phyloP scores from a whole-genome alignment of 306 rosid species.

The Styphnolobium japonicum region DNA sequence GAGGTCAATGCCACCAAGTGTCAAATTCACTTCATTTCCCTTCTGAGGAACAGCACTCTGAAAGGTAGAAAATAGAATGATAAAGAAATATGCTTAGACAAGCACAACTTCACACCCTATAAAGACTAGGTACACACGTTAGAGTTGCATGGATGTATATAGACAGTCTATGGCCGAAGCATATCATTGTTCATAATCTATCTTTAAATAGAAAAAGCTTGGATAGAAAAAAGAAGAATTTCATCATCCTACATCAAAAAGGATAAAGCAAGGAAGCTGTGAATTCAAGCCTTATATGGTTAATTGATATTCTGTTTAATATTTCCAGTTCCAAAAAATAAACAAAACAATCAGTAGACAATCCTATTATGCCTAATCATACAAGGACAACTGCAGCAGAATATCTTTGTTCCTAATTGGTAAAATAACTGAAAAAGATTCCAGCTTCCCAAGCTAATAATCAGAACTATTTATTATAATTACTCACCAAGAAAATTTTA shows the following conservation, averaged over 20 bases:
- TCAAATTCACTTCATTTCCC: conserved; percentile 92
- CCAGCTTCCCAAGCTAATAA: too few species aligned
- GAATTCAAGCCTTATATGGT: not conserved
- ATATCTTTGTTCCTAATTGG: not conserved
- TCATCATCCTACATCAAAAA: not conserved
- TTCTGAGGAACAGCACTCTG: conserved; percentile 71
- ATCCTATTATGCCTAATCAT: not conserved
- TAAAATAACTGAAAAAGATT: conserved; percentile 2
- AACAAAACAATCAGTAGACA: too few species aligned
- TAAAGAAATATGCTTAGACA: not conserved
- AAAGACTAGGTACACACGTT: not conserved
- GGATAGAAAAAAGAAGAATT: not conserved
- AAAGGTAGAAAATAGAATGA: conserved; percentile 9
- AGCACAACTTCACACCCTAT: not conserved
- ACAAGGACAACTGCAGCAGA: not conserved
- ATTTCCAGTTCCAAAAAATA: conserved; percentile 5
- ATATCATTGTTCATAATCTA: not conserved
- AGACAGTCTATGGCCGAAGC: too few species aligned
- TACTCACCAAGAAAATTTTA: not conserved
- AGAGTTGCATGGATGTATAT: not conserved
- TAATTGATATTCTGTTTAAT: not conserved
- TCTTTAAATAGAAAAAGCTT: not conserved
- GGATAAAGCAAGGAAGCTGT: not conserved
- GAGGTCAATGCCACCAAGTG: conserved; percentile 99
- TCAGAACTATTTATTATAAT: too few species aligned